These are phyloP conservation scores for Eimeria praecox DNA, from an alignment of 169 alveolate species.

Conservation along the genomic window DNA sequence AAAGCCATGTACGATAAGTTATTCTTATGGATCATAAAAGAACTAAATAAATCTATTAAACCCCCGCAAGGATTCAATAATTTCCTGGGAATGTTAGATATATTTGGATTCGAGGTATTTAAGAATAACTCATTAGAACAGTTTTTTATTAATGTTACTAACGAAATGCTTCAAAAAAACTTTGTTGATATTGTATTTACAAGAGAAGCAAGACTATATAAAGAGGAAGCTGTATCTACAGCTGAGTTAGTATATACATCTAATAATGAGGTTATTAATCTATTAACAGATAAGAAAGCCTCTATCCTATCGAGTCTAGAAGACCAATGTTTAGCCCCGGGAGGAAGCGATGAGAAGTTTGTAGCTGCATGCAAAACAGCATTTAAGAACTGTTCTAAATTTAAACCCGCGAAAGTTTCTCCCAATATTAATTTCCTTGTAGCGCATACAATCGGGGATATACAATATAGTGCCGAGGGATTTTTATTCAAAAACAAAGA, in stretches of 20 bases:
- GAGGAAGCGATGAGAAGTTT: constrained; percentile 93
- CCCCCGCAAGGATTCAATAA: constrained; percentile 92
- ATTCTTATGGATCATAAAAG: constrained; percentile 97
- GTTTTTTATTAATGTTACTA: constrained; percentile 98
- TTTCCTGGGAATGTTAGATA: constrained; percentile 96
- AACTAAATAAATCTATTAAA: constrained; percentile 95
- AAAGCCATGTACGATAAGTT: constrained; percentile 97
- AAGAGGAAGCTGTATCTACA: constrained; percentile 81
- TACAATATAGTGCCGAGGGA: constrained; percentile 92
- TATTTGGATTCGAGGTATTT: constrained; percentile 99
- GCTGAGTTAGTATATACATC: constrained; percentile 81
- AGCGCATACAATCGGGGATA: constrained; percentile 94
- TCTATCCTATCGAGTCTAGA: constrained; percentile 92
- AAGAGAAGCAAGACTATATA: constrained; percentile 79
- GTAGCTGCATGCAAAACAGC: constrained; percentile 86
- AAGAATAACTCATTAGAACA: constrained; percentile 98
- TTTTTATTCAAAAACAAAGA: constrained; percentile 94
- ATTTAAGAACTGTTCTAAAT: constrained; percentile 77
- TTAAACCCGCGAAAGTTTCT: constrained; percentile 91
- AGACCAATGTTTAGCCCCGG: constrained; percentile 96
- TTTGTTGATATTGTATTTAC: constrained; percentile 90
- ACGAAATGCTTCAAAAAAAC: constrained; percentile 98
- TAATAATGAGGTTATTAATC: constrained; percentile 78
- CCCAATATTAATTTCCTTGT: constrained; percentile 92
- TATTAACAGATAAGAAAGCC: constrained; percentile 85